Conservation (phyloP, 805 yeast genomes). For the Lipomyces mesembrius region DNA sequence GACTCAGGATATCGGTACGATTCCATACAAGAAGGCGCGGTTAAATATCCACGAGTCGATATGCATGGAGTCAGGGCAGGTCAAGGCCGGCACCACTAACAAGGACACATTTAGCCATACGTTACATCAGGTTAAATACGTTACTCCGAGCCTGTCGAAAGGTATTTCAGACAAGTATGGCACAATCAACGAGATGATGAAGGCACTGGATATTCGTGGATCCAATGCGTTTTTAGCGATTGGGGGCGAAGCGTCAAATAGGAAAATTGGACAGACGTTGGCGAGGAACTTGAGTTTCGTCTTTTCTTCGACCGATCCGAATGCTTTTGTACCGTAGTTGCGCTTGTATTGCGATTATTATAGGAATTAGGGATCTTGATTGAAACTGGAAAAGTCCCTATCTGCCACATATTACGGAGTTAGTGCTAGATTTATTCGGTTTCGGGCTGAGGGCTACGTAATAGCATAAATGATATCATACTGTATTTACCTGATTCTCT, state of each 20-base stretch:
- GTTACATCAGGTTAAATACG: conserved; percentile 24
- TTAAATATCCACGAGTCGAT: conserved; percentile 24
- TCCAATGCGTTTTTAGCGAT: conserved; percentile 16
- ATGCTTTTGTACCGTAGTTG: conserved; percentile 21
- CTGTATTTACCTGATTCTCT: no score
- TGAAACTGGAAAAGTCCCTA: not conserved
- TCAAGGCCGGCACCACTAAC: conserved; percentile 23
- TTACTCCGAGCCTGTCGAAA: conserved; percentile 28
- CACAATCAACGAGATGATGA: conserved; percentile 27
- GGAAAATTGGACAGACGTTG: conserved; percentile 24
- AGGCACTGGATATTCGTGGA: conserved; percentile 7
- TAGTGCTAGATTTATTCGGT: no score
- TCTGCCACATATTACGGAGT: not conserved
- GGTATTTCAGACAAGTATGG: conserved; percentile 21
- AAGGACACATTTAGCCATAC: conserved; percentile 25
- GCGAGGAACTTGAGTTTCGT: conserved; percentile 21
- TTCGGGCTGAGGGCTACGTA: not conserved
- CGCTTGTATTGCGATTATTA: not conserved
- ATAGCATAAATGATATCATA: no score
- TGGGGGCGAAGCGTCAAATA: conserved; percentile 8
- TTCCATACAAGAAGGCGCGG: conserved; percentile 30
- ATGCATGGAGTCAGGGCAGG: conserved; percentile 35
- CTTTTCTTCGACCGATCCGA: conserved; percentile 28
- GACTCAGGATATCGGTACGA: conserved; percentile 35
- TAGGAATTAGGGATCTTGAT: not conserved